A percentile compares a stretch with the other conserved stretches of the same genome.
These are phyloP conservation scores for Fusarium globosum DNA, from an alignment of 2,329 filamentous ascomycete genomes.

Conservation along the genomic window DNA sequence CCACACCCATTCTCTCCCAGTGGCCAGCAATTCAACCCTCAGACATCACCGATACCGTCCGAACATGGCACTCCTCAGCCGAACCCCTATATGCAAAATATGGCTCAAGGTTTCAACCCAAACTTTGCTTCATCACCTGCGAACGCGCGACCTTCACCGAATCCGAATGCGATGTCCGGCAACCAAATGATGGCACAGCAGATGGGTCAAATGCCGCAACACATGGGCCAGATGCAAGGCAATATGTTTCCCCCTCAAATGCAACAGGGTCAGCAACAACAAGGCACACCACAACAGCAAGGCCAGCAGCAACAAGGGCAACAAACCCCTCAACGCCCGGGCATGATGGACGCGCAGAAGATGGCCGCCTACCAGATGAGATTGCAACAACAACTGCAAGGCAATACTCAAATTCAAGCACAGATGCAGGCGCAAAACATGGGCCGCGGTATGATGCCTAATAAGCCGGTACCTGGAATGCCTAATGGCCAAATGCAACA, in stretches of 20 bases:
- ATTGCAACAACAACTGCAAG: slow-evolving; percentile 78
- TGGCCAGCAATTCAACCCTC: slow-evolving; percentile 75
- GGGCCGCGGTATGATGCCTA: slow-evolving; percentile 64
- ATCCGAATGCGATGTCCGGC: slow-evolving; percentile 62
- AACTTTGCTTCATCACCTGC: slow-evolving; percentile 68
- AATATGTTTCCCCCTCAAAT: slow-evolving; percentile 54
- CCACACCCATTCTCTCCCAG: slow-evolving; percentile 90
- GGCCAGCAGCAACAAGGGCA: slow-evolving; percentile 51
- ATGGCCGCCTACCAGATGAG: slow-evolving; percentile 85
- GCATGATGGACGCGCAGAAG: slow-evolving; percentile 74
- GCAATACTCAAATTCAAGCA: slow-evolving; percentile 61
- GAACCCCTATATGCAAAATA: slow-evolving; percentile 73
- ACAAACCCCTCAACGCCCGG: slow-evolving; percentile 44
- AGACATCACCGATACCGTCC: slow-evolving; percentile 80
- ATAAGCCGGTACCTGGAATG: slow-evolving; percentile 61
- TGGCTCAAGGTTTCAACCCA: slow-evolving; percentile 68
- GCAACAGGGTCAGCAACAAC: slow-evolving; percentile 60
- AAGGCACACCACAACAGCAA: slow-evolving; percentile 54
- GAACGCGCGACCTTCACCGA: slow-evolving; percentile 66
- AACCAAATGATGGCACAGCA: slow-evolving; percentile 67
- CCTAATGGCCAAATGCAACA: slow-evolving; percentile 68
- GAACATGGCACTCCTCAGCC: slow-evolving; percentile 83
- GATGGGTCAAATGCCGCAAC: slow-evolving; percentile 59
- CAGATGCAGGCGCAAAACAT: slow-evolving; percentile 62
- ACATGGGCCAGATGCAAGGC: slow-evolving; percentile 62